Conservation (phyloP, 2,329 filamentous ascomycete genomes). For the Colletotrichum sp. region DNA sequence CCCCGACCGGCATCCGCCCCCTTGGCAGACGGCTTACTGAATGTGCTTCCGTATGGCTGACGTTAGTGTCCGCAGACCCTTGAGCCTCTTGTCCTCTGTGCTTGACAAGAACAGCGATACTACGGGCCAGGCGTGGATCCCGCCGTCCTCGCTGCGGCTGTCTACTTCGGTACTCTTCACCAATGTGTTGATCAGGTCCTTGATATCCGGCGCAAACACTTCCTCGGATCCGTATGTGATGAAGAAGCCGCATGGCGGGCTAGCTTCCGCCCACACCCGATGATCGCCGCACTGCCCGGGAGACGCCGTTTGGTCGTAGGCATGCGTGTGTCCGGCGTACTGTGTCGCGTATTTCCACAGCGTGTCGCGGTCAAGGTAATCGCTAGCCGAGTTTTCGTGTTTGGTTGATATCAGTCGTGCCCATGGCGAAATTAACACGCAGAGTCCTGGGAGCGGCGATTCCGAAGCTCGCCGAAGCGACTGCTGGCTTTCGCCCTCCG, state of each 20-base stretch:
- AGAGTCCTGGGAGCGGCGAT: constrained; percentile 51
- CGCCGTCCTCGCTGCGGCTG: constrained; percentile 65
- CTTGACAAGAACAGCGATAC: constrained; percentile 64
- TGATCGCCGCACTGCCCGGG: constrained; percentile 73
- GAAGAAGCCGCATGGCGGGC: constrained; percentile 70
- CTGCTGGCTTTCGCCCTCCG: constrained; percentile 6
- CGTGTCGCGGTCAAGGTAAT: constrained; percentile 73
- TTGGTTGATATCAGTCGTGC: constrained; percentile 71
- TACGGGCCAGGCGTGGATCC: constrained; percentile 85
- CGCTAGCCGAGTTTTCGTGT: constrained; percentile 72
- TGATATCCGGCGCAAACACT: constrained; percentile 75
- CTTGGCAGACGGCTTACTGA: background rate
- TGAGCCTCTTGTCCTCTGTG: constrained; percentile 52
- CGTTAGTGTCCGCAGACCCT: constrained; percentile 49
- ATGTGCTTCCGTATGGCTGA: constrained; percentile 18
- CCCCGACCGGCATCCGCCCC: constrained; percentile 5
- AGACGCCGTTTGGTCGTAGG: constrained; percentile 51
- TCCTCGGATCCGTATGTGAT: constrained; percentile 79
- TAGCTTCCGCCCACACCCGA: constrained; percentile 69
- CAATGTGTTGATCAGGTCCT: constrained; percentile 62
- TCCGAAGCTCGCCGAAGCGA: constrained; percentile 11
- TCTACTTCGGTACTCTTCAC: constrained; percentile 58
- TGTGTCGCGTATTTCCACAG: constrained; percentile 74
- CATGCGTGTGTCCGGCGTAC: constrained; percentile 61
- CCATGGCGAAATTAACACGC: constrained; percentile 83